Conservation (phyloP, 2,329 filamentous ascomycete genomes). For the Aspergillus ruber region DNA sequence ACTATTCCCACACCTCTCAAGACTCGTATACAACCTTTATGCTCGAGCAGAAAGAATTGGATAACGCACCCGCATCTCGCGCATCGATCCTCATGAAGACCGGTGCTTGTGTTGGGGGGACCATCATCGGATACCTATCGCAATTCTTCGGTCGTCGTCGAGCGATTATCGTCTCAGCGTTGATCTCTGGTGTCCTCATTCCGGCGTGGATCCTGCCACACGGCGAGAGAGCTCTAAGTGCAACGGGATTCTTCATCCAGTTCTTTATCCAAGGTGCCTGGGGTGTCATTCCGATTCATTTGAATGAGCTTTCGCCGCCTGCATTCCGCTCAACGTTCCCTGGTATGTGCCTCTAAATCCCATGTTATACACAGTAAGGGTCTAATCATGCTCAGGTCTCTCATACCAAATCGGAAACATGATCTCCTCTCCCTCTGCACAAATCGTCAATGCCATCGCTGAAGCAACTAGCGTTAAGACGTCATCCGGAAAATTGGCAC, state of each 20-base stretch:
- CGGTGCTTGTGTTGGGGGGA: constrained; percentile 60
- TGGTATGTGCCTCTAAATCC: constrained; percentile 32
- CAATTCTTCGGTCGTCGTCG: constrained; percentile 67
- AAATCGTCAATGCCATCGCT: constrained; percentile 70
- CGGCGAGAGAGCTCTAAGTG: constrained; percentile 23
- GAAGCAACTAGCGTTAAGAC: constrained; percentile 55
- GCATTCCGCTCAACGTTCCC: constrained; percentile 63
- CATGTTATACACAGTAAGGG: neutral
- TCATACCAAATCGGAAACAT: constrained; percentile 70
- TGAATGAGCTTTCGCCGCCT: constrained; percentile 69
- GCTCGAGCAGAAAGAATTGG: constrained; percentile 63
- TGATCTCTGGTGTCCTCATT: constrained; percentile 62
- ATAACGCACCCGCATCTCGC: constrained; percentile 58
- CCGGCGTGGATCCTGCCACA: constrained; percentile 62
- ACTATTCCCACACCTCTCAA: constrained; percentile 72
- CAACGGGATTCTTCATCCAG: constrained; percentile 42
- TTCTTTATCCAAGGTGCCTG: constrained; percentile 66
- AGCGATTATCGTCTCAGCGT: constrained; percentile 50
- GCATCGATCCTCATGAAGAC: constrained; percentile 77
- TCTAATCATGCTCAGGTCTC: constrained; percentile 33
- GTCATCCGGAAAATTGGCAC: constrained; percentile 50
- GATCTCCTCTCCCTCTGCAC: constrained; percentile 55
- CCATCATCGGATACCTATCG: constrained; percentile 57
- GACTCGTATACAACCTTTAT: constrained; percentile 80
- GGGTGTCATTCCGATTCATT: constrained; percentile 64